phyloP scores from a whole-genome alignment of 805 yeast species.

The Ogataea parapolymorpha region DNA sequence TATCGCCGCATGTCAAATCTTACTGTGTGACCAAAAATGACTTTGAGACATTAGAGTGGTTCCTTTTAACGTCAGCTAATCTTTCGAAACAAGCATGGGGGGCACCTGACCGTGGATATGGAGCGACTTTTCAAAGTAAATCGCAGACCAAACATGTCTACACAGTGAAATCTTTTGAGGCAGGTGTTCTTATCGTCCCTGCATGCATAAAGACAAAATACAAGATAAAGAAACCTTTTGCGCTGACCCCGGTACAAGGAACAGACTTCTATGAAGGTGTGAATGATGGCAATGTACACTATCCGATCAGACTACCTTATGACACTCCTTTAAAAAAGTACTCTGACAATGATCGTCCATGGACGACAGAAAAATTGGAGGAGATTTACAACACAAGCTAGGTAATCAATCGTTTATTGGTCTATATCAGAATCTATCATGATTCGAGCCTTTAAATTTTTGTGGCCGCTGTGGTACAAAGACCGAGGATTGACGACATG shows the following conservation, averaged over 20 bases:
- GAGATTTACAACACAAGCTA: constrained; percentile 6
- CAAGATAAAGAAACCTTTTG: constrained; percentile 5
- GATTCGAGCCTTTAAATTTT: not conserved
- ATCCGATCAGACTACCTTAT: constrained; percentile 52
- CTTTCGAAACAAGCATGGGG: constrained; percentile 86
- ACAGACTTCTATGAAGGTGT: constrained; percentile 28
- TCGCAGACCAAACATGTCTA: constrained; percentile 25
- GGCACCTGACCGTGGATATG: constrained; percentile 27
- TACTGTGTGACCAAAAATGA: constrained; percentile 53
- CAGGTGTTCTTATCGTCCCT: constrained; percentile 48
- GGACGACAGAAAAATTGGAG: constrained; percentile 37
- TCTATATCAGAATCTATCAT: no score
- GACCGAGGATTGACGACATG: constrained; percentile 9
- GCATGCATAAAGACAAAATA: constrained; percentile 18
- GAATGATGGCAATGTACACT: constrained; percentile 5
- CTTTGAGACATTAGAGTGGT: constrained; percentile 58
- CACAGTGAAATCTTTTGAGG: constrained; percentile 46
- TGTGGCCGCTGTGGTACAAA: constrained; percentile 11
- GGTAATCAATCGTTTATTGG: no score
- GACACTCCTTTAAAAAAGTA: constrained; percentile 48
- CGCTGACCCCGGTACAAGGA: constrained; percentile 43
- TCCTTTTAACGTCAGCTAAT: constrained; percentile 70
- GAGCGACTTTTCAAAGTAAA: constrained; percentile 12
- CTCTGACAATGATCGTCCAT: constrained; percentile 40
- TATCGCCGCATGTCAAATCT: constrained; percentile 62